These are phyloP conservation scores for Selaginella tamariscina DNA, from an alignment of 75 land plant species.

Conservation along the genomic window DNA sequence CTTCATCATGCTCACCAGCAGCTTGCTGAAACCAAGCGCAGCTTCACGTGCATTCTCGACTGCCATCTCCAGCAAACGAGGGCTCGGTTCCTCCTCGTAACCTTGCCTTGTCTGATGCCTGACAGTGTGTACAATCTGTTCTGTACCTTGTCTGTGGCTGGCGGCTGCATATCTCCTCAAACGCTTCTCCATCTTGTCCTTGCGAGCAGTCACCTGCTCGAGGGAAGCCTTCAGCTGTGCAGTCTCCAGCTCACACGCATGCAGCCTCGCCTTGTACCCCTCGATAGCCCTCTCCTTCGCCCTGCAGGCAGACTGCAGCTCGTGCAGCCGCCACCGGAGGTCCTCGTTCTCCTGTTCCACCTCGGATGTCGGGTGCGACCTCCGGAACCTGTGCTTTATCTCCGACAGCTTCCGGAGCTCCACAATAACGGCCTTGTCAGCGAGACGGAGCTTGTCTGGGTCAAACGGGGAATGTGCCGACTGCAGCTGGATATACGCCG, in stretches of 20 bases:
- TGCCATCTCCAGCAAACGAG: constrained; percentile 26
- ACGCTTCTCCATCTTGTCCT: constrained; percentile 43
- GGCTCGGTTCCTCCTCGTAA: not conserved
- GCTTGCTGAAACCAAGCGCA: constrained; percentile 29
- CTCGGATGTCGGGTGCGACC: constrained; percentile 1
- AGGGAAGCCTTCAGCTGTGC: constrained; percentile 42
- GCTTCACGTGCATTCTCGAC: constrained; percentile 37
- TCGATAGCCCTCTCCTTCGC: not conserved
- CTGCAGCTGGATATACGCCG: constrained; percentile 44
- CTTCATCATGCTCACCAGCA: constrained; percentile 44
- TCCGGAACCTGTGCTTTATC: constrained; percentile 35
- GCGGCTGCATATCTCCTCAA: constrained; percentile 20
- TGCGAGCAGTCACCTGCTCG: constrained; percentile 33
- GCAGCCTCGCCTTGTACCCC: not conserved
- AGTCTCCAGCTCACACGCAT: constrained; percentile 35
- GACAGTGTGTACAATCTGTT: no score
- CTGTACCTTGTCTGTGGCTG: constrained; percentile 18
- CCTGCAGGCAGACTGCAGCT: constrained; percentile 17
- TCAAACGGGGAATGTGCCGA: constrained; percentile 54
- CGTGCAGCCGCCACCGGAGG: constrained; percentile 16
- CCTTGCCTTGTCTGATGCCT: not conserved
- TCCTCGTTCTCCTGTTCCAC: not conserved
- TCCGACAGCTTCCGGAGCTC: constrained; percentile 38
- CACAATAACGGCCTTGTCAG: constrained; percentile 46
- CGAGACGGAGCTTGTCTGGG: constrained; percentile 38